Evolutionary conservation across 2,329 filamentous ascomycete species (phyloP).

Genomic region (Mycosphaerella arachidis): DNA sequence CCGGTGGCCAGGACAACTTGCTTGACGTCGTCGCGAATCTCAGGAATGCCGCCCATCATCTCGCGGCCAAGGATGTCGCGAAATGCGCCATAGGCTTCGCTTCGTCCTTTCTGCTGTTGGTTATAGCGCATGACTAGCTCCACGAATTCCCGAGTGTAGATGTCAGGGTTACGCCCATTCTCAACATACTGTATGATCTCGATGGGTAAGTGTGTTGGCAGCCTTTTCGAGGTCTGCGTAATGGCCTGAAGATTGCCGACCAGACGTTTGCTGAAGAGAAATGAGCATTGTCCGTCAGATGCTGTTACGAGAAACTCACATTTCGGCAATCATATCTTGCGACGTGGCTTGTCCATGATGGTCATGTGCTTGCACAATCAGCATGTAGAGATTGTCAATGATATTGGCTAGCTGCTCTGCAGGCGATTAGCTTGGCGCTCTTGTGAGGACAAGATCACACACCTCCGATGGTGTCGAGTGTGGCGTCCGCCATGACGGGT

Average conservation of each 20-base stretch:
- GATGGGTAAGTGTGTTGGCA: constrained; percentile 53
- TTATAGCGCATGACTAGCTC: constrained; percentile 60
- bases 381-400: constrained; percentile 58
- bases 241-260: constrained; percentile 53
- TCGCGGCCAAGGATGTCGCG: constrained; percentile 56
- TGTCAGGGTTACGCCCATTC: constrained; percentile 59
- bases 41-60: constrained; percentile 55
- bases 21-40: constrained; percentile 50
- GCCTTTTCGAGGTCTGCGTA: constrained; percentile 45
- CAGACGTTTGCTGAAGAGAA: constrained; percentile 43
- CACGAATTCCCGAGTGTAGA: constrained; percentile 63
- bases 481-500: constrained; percentile 27
- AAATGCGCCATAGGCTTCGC: constrained; percentile 55
- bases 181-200: constrained; percentile 64
- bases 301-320: constrained; percentile 37
- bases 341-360: constrained; percentile 56
- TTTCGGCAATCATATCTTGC: constrained; percentile 54
- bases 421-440: constrained; percentile 9
- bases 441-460: background rate
- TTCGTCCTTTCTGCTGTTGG: constrained; percentile 58
- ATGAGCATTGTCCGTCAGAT: background rate
- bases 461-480: constrained; percentile 33
- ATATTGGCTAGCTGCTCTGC: constrained; percentile 55
- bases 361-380: constrained; percentile 56
- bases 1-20: constrained; percentile 46